These are phyloP conservation scores for Yarrowia porcina DNA, from an alignment of 805 yeast genomes.

Conservation along the genomic window DNA sequence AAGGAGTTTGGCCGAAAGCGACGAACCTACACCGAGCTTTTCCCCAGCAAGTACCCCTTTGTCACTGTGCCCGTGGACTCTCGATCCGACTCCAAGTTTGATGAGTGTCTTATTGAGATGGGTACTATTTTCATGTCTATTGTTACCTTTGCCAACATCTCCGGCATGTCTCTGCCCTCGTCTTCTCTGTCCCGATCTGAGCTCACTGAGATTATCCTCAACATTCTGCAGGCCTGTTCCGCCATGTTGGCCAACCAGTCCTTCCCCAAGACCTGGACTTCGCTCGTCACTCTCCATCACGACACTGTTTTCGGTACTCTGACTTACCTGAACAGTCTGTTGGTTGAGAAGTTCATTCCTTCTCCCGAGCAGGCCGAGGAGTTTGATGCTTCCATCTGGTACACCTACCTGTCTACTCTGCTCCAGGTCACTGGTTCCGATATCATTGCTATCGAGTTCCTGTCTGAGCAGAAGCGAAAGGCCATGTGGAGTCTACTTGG, in stretches of 20 bases:
- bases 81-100: conserved; percentile 60
- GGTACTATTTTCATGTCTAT: conserved; percentile 49
- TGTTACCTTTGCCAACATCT: conserved; percentile 32
- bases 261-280: conserved; percentile 62
- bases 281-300: conserved; percentile 43
- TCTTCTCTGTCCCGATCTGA: conserved; percentile 32
- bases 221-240: conserved; percentile 34
- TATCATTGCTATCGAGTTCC: conserved; percentile 65
- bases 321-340: conserved; percentile 46
- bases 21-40: conserved; percentile 53
- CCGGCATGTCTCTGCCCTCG: conserved; percentile 31
- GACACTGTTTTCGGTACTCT: conserved; percentile 36
- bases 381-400: conserved; percentile 66
- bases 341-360: conserved; percentile 54
- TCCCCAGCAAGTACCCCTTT: conserved; percentile 68
- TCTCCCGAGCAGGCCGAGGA: conserved; percentile 46
- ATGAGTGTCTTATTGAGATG: conserved; percentile 69
- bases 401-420: conserved; percentile 56
- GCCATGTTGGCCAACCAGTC: conserved; percentile 34
- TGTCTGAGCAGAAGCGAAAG: conserved; percentile 68
- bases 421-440: conserved; percentile 61
- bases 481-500: conserved; percentile 65
- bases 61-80: conserved; percentile 66
- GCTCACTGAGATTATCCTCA: conserved; percentile 34
- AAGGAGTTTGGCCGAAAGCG: conserved; percentile 54